Conservation (phyloP, 2,329 filamentous ascomycete genomes). For the Tolypocladium pustulatum region DNA sequence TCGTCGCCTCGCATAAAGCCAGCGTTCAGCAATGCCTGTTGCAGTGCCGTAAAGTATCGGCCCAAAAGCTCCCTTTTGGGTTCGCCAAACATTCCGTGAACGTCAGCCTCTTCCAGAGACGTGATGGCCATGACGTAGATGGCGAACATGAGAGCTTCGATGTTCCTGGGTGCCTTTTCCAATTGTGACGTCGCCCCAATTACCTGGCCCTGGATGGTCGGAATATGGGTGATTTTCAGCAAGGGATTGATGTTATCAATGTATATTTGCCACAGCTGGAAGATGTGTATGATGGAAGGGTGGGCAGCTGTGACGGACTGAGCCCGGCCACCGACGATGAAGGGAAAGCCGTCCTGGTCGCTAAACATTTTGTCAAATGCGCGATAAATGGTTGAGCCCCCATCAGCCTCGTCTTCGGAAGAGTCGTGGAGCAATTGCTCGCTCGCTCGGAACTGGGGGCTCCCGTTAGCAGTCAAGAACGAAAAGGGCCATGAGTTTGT, state of each 20-base stretch:
- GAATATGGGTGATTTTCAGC: conserved; percentile 57
- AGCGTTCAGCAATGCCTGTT: conserved; percentile 56
- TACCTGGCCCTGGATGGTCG: conserved; percentile 53
- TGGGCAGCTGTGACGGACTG: conserved; percentile 36
- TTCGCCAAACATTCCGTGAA: conserved; percentile 41
- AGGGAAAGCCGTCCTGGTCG: conserved; percentile 46
- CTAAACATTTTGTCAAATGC: conserved; percentile 51
- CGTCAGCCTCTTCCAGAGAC: conserved; percentile 47
- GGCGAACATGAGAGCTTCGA: conserved; percentile 60
- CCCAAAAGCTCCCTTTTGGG: conserved; percentile 37
- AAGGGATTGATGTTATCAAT: conserved; percentile 60
- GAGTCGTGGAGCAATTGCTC: conserved; percentile 40
- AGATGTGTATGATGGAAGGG: conserved; percentile 47
- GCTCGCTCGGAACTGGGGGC: conserved; percentile 37
- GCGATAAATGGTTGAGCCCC: conserved; percentile 42
- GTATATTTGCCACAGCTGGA: conserved; percentile 59
- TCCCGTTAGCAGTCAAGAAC: background rate
- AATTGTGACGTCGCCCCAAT: conserved; percentile 50
- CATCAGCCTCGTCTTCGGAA: conserved; percentile 41
- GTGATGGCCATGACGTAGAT: conserved; percentile 50
- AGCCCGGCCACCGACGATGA: conserved; percentile 37
- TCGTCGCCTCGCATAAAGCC: conserved; percentile 58
- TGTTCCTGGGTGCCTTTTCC: conserved; percentile 39
- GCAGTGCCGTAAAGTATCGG: conserved; percentile 46
- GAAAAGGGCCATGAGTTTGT: background rate